phyloP scores from a whole-genome alignment of 441 rosid species.

The Gossypium schwendimanii region DNA sequence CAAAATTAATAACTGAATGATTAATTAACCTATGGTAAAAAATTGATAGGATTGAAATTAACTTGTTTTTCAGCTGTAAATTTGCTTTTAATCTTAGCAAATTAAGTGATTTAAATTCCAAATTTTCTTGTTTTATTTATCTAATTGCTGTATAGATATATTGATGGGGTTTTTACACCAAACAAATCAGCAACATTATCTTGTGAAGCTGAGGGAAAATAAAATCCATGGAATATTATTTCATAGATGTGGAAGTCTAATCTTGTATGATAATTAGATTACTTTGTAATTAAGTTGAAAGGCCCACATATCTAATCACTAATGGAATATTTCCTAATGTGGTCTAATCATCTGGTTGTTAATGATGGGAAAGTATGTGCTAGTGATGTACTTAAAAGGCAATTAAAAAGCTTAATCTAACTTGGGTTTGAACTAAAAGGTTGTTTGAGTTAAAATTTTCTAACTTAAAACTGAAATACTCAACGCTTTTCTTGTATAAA shows the following conservation, averaged over 20 bases:
- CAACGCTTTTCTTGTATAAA: too few species aligned
- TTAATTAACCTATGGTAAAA: background rate
- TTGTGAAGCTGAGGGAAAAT: constrained; percentile 9
- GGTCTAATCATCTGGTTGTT: constrained; percentile 41
- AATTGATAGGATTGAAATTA: background rate
- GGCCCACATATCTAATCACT: constrained; percentile 57
- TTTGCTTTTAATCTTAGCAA: background rate
- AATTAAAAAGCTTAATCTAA: constrained; percentile 28
- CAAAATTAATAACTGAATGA: background rate
- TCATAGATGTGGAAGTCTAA: constrained; percentile 25
- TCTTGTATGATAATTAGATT: constrained; percentile 23
- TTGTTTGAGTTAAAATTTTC: background rate
- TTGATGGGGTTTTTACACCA: background rate
- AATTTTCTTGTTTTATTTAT: background rate
- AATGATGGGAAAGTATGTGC: constrained; percentile 29
- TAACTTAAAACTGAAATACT: too few species aligned
- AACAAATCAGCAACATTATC: constrained; percentile 17
- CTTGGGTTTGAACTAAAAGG: background rate
- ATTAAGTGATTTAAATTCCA: background rate
- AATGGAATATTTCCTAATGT: constrained; percentile 5
- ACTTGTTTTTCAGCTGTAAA: background rate
- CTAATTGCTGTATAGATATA: background rate
- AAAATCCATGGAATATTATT: constrained; percentile 21
- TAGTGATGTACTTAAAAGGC: constrained; percentile 33
- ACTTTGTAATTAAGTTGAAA: constrained; percentile 26